Conservation (phyloP, 176 grass and related monocot species). For the Sorghum bicolor region Sorghum_bicolor_NCBIv3 NC_012879.2:7931001-7931500, state of each 20-base stretch:
- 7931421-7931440: slow-evolving; percentile 57
- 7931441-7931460: slow-evolving; percentile 56
- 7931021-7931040: neutral
- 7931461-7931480: slow-evolving; percentile 1
- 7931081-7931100: slow-evolving; percentile 14
- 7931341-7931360: slow-evolving; percentile 74
- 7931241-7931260: slow-evolving; percentile 5
- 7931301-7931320: slow-evolving; percentile 77
- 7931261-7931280: slow-evolving; percentile 43
- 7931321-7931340: slow-evolving; percentile 82
- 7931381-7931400: slow-evolving; percentile 62
- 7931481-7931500: slow-evolving; percentile 20
- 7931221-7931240: slow-evolving; percentile 23
- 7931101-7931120: neutral
- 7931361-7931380: slow-evolving; percentile 72
- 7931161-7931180: slow-evolving; percentile 2
- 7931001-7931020: neutral
- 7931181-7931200: neutral
- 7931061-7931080: neutral
- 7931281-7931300: slow-evolving; percentile 76
- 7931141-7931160: neutral
- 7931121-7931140: neutral
- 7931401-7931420: slow-evolving; percentile 96
- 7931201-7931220: neutral
- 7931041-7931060: neutral